Conservation (phyloP, 495 filamentous ascomycete genomes). For the Penicillium macrosclerotiorum region DNA sequence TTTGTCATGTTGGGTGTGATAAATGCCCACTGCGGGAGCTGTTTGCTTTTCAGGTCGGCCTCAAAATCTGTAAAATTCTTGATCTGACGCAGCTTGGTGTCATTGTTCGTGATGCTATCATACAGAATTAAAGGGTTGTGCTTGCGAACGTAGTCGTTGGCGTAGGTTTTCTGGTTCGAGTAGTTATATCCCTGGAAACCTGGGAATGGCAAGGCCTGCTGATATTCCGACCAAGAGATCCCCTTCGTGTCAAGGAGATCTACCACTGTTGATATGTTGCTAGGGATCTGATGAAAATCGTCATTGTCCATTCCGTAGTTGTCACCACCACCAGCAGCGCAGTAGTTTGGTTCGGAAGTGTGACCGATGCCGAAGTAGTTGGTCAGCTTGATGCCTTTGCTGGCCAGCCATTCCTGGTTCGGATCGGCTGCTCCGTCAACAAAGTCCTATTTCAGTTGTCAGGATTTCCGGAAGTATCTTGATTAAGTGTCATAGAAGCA, state of each 20-base stretch:
- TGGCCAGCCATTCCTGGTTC: background rate
- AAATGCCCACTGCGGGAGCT: constrained; percentile 70
- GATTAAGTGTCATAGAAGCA: no score
- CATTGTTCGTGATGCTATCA: constrained; percentile 52
- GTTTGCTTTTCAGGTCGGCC: constrained; percentile 52
- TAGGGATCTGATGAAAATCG: constrained; percentile 52
- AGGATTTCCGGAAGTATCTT: no score
- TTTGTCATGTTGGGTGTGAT: constrained; percentile 76
- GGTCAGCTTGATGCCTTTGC: no score
- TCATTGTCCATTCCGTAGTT: constrained; percentile 70
- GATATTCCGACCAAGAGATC: constrained; percentile 68
- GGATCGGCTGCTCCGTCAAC: background rate
- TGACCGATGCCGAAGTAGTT: constrained; percentile 65
- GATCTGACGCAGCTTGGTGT: constrained; percentile 53
- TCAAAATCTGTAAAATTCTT: constrained; percentile 67
- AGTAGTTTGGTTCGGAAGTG: constrained; percentile 72
- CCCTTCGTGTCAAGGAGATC: constrained; percentile 66
- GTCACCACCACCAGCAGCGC: constrained; percentile 60
- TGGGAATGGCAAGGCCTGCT: constrained; percentile 65
- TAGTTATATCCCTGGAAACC: constrained; percentile 62
- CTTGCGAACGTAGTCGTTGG: constrained; percentile 70
- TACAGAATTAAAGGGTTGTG: constrained; percentile 66
- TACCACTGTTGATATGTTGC: constrained; percentile 65
- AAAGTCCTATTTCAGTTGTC: background rate
- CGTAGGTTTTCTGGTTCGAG: constrained; percentile 46